Evolutionary conservation across 2,329 filamentous ascomycete genomes (phyloP).

Genomic region (Aureobasidium pullulans): DNA sequence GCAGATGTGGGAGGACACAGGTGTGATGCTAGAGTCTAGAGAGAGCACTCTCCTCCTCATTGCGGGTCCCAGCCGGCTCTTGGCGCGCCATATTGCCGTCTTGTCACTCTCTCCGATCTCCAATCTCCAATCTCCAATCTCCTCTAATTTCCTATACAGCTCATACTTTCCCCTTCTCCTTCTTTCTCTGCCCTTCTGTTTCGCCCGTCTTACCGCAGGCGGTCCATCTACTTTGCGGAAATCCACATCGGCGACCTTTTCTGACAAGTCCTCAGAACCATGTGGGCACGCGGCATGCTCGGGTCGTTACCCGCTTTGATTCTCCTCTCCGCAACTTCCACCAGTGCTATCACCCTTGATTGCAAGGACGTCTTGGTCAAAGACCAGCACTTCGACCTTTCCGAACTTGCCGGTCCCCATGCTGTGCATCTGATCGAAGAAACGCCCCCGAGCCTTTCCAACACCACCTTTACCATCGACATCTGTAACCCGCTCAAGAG

Average conservation of each 20-base stretch:
- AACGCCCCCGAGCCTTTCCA: slow-evolving; percentile 47
- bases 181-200: neutral
- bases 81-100: neutral
- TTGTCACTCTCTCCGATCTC: neutral
- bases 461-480: slow-evolving; percentile 77
- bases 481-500: slow-evolving; percentile 63
- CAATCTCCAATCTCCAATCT: neutral
- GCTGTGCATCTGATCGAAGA: slow-evolving; percentile 52
- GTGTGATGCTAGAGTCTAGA: neutral
- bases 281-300: slow-evolving; percentile 9
- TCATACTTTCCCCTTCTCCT: neutral
- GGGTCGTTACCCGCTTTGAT: slow-evolving; percentile 17
- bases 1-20: neutral
- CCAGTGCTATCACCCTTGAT: slow-evolving; percentile 44
- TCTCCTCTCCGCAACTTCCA: slow-evolving; percentile 27
- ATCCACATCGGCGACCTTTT: neutral
- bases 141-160: neutral
- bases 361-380: slow-evolving; percentile 58
- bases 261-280: neutral
- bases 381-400: slow-evolving; percentile 56
- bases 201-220: neutral
- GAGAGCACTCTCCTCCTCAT: neutral
- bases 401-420: slow-evolving; percentile 58
- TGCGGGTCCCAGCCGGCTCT: neutral
- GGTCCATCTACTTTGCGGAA: neutral